Evolutionary conservation across 768 basidiomycete genomes (phyloP).

Genomic region (Lentinula lateritia): DNA sequence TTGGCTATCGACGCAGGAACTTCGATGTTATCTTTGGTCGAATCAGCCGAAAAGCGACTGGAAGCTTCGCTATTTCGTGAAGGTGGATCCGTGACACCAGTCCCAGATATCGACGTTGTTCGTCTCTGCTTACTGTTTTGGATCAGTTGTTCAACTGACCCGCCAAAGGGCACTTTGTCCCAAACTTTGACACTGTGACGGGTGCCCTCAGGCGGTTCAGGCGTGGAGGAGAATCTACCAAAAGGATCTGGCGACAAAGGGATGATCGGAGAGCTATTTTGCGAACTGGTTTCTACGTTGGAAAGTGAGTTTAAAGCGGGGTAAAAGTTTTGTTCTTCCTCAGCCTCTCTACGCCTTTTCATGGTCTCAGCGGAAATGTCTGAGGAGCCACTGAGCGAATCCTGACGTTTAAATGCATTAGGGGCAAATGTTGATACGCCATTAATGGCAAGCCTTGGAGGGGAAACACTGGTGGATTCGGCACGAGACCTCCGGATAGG

Average conservation of each 20-base stretch:
- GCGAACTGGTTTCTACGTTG: neutral
- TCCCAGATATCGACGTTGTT: conserved; percentile 5
- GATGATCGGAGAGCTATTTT: conserved; percentile 54
- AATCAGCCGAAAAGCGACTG: conserved; percentile 78
- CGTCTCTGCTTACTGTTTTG: neutral
- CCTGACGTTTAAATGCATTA: conserved; percentile 28
- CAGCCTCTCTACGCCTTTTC: conserved; percentile 42
- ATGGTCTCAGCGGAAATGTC: conserved; percentile 38
- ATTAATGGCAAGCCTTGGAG: conserved; percentile 62
- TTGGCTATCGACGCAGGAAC: neutral
- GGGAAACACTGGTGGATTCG: conserved; percentile 29
- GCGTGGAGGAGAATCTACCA: conserved; percentile 58
- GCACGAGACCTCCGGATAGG: neutral
- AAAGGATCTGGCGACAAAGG: conserved; percentile 86
- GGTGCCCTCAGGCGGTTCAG: conserved; percentile 19
- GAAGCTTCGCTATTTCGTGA: conserved; percentile 26
- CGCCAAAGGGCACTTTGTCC: conserved; percentile 38
- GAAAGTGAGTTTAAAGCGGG: conserved; percentile 26
- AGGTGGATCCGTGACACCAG: conserved; percentile 11
- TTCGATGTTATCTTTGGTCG: conserved; percentile 32
- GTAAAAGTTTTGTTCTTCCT: conserved; percentile 46
- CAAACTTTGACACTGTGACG: conserved; percentile 6
- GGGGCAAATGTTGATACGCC: conserved; percentile 62
- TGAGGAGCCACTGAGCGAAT: conserved; percentile 12
- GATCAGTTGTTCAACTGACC: conserved; percentile 13